Conservation (phyloP, 2,329 filamentous ascomycete genomes). For the Aspergillus transmontanensis region DNA sequence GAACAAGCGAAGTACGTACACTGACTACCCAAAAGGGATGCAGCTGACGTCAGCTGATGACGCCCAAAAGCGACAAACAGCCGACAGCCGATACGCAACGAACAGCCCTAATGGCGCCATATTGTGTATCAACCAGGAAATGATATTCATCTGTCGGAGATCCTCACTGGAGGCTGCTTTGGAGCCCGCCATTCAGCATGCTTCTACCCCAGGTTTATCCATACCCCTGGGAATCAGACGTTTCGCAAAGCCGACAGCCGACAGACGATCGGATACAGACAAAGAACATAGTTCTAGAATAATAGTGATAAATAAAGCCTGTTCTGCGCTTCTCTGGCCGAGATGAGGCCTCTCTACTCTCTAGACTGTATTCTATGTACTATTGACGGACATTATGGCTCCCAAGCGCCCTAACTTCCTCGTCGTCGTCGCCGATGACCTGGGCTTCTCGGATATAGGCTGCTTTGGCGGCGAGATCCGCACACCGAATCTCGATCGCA, state of each 20-base stretch:
- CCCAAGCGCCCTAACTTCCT: conserved; percentile 61
- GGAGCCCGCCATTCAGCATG: background rate
- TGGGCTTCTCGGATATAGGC: conserved; percentile 63
- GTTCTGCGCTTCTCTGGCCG: background rate
- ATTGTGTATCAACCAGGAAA: background rate
- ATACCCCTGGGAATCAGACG: background rate
- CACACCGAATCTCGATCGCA: conserved; percentile 61
- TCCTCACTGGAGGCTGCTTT: background rate
- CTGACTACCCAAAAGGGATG: background rate
- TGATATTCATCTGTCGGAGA: background rate
- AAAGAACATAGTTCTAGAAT: background rate
- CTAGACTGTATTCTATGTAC: background rate
- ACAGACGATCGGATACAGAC: conserved; percentile 10
- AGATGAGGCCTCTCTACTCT: background rate
- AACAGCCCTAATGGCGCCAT: conserved; percentile 4
- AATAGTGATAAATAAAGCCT: background rate
- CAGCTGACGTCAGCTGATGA: conserved; percentile 11
- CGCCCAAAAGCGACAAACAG: conserved; percentile 9
- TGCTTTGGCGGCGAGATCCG: conserved; percentile 64
- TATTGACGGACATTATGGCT: conserved; percentile 21
- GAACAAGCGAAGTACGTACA: background rate
- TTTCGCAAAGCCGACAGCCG: conserved; percentile 19
- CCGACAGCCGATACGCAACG: conserved; percentile 16
- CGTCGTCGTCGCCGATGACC: conserved; percentile 60
- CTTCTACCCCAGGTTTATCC: background rate